Percentiles rank a stretch among this genome's conserved stretches.
Evolutionary conservation across 2,329 filamentous ascomycete genomes (phyloP).

Genomic region (Diplodia mutila): DNA sequence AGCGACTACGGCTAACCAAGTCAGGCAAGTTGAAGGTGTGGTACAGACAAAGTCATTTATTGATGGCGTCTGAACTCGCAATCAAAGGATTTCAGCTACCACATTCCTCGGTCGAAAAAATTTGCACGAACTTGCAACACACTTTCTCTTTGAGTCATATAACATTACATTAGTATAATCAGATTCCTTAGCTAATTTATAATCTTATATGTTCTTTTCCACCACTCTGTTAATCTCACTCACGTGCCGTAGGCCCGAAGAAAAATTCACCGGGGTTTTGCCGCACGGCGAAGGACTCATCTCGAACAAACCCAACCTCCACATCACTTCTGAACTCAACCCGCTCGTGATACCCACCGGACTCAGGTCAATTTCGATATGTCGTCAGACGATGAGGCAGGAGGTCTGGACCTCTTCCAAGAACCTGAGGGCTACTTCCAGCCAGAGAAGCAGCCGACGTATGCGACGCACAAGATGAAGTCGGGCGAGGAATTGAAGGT

Average conservation of each 20-base stretch:
- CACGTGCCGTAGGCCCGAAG: background rate
- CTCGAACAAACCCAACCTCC: background rate
- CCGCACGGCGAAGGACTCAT: background rate
- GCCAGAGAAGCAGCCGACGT: constrained; percentile 74
- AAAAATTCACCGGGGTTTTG: constrained; percentile 6
- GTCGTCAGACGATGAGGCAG: constrained; percentile 34
- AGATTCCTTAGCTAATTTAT: background rate
- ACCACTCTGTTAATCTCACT: background rate
- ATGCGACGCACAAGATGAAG: constrained; percentile 70
- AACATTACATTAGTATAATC: background rate
- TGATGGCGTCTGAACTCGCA: too few relatives aligned
- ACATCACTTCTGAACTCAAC: background rate
- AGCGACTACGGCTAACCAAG: background rate
- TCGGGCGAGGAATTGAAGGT: constrained; percentile 69
- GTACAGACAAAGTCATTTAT: constrained; percentile 3
- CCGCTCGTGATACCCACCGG: background rate
- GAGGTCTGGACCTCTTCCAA: constrained; percentile 65
- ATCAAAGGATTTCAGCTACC: background rate
- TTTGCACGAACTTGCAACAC: background rate
- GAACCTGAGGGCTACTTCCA: constrained; percentile 82
- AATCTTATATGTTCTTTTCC: background rate
- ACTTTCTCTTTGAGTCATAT: background rate
- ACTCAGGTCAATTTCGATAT: background rate
- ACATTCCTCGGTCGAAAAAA: background rate
- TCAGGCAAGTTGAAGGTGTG: background rate